phyloP scores from a whole-genome alignment of 305 asterid species.

The Galium porrigens region DNA sequence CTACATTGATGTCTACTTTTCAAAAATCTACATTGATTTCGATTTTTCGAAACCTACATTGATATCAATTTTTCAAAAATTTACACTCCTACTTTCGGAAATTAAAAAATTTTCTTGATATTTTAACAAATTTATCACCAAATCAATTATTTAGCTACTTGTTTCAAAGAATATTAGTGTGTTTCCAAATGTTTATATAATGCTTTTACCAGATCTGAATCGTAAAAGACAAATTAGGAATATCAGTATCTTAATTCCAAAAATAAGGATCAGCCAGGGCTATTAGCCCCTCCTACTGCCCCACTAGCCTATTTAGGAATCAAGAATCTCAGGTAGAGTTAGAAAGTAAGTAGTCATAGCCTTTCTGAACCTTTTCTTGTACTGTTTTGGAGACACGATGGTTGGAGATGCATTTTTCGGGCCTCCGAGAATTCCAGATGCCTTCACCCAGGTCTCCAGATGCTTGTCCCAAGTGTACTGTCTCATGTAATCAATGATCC shows the following conservation, averaged over 20 bases:
- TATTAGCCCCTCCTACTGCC: background rate
- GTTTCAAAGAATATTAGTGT: too few relatives aligned
- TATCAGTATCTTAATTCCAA: background rate
- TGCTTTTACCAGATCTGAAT: too few relatives aligned
- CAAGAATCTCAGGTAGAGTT: slow-evolving; percentile 56
- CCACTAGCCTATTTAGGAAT: background rate
- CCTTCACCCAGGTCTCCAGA: slow-evolving; percentile 89
- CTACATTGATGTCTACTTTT: too few relatives aligned
- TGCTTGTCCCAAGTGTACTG: slow-evolving; percentile 98
- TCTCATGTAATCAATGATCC: slow-evolving; percentile 89
- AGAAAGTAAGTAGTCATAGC: slow-evolving; percentile 88
- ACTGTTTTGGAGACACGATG: slow-evolving; percentile 68
- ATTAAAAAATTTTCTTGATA: too few relatives aligned
- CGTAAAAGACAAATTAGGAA: background rate
- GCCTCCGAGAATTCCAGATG: slow-evolving; percentile 85
- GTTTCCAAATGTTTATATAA: too few relatives aligned
- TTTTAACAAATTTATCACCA: too few relatives aligned
- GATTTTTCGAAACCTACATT: too few relatives aligned
- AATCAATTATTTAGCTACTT: too few relatives aligned
- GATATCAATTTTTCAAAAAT: too few relatives aligned
- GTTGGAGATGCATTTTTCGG: slow-evolving; percentile 82
- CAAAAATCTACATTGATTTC: too few relatives aligned
- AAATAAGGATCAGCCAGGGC: background rate
- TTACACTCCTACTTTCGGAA: too few relatives aligned
- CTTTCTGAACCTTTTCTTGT: slow-evolving; percentile 89